Conservation (phyloP, 179 eudicot species). For the Spinacia oleracea region DNA sequence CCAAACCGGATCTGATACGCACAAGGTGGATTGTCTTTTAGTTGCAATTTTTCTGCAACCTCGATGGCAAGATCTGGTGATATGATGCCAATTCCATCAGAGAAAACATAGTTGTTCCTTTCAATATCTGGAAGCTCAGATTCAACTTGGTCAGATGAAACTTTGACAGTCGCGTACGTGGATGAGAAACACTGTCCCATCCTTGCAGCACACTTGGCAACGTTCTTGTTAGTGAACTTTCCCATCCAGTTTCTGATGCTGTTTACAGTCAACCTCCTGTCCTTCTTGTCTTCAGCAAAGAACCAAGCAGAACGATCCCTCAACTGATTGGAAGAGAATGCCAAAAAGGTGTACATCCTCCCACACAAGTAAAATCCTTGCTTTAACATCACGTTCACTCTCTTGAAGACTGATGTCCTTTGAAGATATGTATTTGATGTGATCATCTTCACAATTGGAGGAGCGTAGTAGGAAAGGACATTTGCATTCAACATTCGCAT, state of each 20-base stretch:
- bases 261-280: conserved; percentile 28
- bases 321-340: conserved; percentile 83
- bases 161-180: conserved; percentile 84
- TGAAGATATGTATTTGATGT: conserved; percentile 45
- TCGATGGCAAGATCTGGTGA: conserved; percentile 71
- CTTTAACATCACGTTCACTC: conserved; percentile 52
- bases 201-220: conserved; percentile 94
- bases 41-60: conserved; percentile 68
- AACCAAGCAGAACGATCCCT: conserved; percentile 96
- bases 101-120: conserved; percentile 69
- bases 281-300: conserved; percentile 64
- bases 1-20: conserved; percentile 90
- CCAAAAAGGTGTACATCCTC: conserved; percentile 70
- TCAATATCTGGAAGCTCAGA: conserved; percentile 46
- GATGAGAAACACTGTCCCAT: conserved; percentile 97
- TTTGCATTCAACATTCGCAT: conserved; percentile 59
- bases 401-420: conserved; percentile 54
- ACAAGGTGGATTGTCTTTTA: conserved; percentile 57
- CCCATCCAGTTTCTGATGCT: conserved; percentile 78
- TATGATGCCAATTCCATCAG: conserved; percentile 89
- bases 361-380: conserved; percentile 75
- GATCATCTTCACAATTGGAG: conserved; percentile 62
- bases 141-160: conserved; percentile 47
- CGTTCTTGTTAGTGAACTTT: conserved; percentile 47
- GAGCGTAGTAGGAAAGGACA: conserved; percentile 55